Percentiles rank a stretch among this genome's conserved stretches.
Conservation (phyloP, 805 yeast species). For the Zygosaccharomyces pseudorouxii region DNA sequence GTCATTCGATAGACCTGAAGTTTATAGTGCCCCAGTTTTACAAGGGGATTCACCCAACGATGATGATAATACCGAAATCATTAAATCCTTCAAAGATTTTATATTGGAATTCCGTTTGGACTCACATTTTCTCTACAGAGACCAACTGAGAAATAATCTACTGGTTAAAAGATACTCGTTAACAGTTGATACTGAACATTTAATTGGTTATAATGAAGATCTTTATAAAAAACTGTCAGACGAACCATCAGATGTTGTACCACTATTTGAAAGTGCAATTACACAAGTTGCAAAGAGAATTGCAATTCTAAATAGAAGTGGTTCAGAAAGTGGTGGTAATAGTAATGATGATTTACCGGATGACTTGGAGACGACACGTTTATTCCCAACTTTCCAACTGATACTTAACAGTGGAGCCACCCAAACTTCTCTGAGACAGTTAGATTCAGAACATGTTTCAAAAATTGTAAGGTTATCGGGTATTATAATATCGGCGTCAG, state of each 20-base stretch:
- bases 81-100: conserved; percentile 74
- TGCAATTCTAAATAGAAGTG: conserved; percentile 38
- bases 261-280: conserved; percentile 76
- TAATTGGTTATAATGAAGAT: conserved; percentile 84
- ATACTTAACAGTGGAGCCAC: conserved; percentile 69
- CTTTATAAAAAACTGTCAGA: conserved; percentile 78
- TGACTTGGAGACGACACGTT: conserved; percentile 29
- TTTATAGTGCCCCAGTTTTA: conserved; percentile 72
- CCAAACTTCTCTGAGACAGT: conserved; percentile 67
- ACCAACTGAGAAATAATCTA: conserved; percentile 83
- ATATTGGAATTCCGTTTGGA: conserved; percentile 81
- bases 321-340: conserved; percentile 8
- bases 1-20: conserved; percentile 73
- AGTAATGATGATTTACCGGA: conserved; percentile 37
- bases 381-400: conserved; percentile 79
- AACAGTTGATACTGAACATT: conserved; percentile 74
- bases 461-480: conserved; percentile 90
- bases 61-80: conserved; percentile 59
- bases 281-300: conserved; percentile 79
- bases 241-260: conserved; percentile 84
- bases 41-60: conserved; percentile 75
- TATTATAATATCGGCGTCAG: conserved; percentile 86
- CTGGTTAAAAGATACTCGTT: conserved; percentile 69
- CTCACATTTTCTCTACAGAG: conserved; percentile 80
- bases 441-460: conserved; percentile 83